Evolutionary conservation across 148 eudicot species (phyloP), one percentile per base, ranked within the genome.

Genomic region (Spergularia bocconei): DNA sequence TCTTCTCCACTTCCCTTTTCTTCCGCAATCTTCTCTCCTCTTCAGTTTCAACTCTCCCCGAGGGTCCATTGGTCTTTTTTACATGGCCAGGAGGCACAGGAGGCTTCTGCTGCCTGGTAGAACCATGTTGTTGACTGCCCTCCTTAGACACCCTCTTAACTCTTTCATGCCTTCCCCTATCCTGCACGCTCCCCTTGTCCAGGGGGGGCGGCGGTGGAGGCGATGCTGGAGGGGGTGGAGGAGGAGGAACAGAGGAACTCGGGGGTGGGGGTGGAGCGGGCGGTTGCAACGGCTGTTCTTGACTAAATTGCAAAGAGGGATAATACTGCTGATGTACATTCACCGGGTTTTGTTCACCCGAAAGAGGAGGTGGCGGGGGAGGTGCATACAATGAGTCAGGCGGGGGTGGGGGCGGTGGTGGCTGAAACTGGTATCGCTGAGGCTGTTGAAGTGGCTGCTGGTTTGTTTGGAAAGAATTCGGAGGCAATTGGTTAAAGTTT

Each of bases 21-120:
- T 95, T 95, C 81, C 99, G 81, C 66, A 87, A 63, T 77, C 93
- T 88, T 83, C 98, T 87, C 78, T 95, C 97, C 67, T 95, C 99
- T 80, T 95, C 99, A 0, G 98, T 92, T 85, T 95, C 98, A 63
- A 84, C 80, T 80, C 89, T 88, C 72, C 88, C 89, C 2, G 77
- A 48, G 19, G 84, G 80, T 68, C 87, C 88, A 78, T 84, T 86
- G 5, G 81, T 74, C 79, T 84, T 90, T 78, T 85, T 88, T 11
- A 56, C 83, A 38, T 83, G 83, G 70, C 80, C 69, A 60, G 79
- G 78, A 12, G 92, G 82, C 57, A 79, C 77, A 58, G 93, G 90
- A 74, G 88, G 92, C 85, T 80, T 90, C 25, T 81, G 89, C 25
- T 84, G 96, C 84, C 85, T 92, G 55, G 82, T 73, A 2, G 84